These are phyloP conservation scores for Kodamaea hsintzibuensis DNA, from an alignment of 805 yeast species.

Conservation along the genomic window DNA sequence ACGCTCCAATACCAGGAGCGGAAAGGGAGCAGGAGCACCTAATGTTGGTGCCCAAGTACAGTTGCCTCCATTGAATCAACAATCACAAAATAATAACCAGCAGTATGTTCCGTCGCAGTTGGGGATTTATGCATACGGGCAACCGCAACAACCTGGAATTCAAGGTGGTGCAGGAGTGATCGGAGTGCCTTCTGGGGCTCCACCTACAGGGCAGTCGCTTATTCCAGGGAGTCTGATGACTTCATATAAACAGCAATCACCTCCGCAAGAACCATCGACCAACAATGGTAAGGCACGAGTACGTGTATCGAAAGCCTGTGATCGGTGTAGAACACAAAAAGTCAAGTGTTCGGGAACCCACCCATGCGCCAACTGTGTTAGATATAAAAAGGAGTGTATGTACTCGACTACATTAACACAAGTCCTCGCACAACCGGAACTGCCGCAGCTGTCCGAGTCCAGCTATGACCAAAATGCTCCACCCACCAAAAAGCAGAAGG, in stretches of 20 bases:
- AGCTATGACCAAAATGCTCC: conserved; percentile 4
- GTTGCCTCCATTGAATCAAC: background rate
- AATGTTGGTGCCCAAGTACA: background rate
- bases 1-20: background rate
- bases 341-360: conserved; percentile 56
- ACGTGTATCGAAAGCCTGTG: conserved; percentile 56
- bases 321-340: conserved; percentile 54
- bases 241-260: background rate
- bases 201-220: background rate
- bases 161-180: background rate
- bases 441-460: conserved; percentile 1
- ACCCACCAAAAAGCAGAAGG: conserved; percentile 14
- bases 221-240: background rate
- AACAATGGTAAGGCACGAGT: conserved; percentile 18
- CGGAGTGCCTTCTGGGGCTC: background rate
- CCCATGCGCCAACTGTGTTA: conserved; percentile 52
- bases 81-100: background rate
- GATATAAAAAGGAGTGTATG: conserved; percentile 37
- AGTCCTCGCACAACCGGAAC: background rate
- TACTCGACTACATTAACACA: conserved; percentile 17
- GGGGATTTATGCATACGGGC: background rate
- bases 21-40: background rate
- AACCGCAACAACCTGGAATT: background rate
- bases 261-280: background rate
- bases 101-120: conserved; percentile 1